A percentile compares a stretch with the other conserved stretches of the same genome.
Conservation (phyloP, 1,139 yeast species). For the Magnusiomyces suaveolens region DNA sequence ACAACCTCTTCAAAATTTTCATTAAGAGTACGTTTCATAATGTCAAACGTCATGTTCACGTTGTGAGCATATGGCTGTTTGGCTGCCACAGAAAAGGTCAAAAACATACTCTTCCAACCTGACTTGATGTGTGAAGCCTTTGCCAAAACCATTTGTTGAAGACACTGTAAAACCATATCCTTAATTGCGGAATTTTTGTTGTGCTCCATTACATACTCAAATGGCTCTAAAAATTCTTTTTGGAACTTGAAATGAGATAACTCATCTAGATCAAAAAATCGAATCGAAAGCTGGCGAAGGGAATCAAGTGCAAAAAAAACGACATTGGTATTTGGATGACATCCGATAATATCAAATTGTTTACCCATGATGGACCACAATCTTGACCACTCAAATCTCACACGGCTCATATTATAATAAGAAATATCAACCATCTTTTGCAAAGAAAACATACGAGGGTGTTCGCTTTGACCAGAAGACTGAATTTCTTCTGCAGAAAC, state of each 20-base stretch:
- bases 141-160: conserved; percentile 74
- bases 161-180: conserved; percentile 84
- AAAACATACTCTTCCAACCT: conserved; percentile 90
- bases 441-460: conserved; percentile 84
- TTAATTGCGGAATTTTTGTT: conserved; percentile 64
- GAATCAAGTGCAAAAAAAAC: conserved; percentile 91
- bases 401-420: conserved; percentile 93
- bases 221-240: conserved; percentile 85
- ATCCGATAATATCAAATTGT: conserved; percentile 77
- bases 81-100: conserved; percentile 62
- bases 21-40: conserved; percentile 53
- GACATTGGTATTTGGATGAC: conserved; percentile 64
- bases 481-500: conserved; percentile 89
- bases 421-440: conserved; percentile 96
- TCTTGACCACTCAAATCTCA: conserved; percentile 93
- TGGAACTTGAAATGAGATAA: conserved; percentile 93
- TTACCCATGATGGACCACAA: conserved; percentile 91
- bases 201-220: conserved; percentile 65
- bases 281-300: conserved; percentile 79
- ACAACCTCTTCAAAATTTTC: conserved; percentile 57
- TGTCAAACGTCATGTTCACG: conserved; percentile 53
- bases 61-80: conserved; percentile 39
- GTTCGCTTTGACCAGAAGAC: conserved; percentile 68
- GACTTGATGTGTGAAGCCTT: conserved; percentile 70
- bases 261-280: conserved; percentile 89